A percentile compares a stretch with the other conserved stretches of the same genome.
These are phyloP conservation scores for Rhodomyrtus tomentosa DNA, from an alignment of 345 rosid species.

Conservation along the genomic window DNA sequence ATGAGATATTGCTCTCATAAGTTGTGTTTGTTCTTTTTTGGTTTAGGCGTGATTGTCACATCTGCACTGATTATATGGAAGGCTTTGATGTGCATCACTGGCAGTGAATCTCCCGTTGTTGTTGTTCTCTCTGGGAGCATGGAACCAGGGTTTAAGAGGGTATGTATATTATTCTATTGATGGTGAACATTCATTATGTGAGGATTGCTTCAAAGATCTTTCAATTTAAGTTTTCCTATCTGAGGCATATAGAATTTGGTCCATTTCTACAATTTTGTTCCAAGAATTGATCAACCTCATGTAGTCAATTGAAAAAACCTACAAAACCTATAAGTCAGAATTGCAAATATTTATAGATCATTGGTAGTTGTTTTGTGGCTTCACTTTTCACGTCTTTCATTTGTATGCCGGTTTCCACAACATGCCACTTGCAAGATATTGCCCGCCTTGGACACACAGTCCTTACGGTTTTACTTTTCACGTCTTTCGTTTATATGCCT, in stretches of 20 bases:
- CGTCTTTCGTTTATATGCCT: no score
- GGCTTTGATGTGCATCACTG: conserved; percentile 87
- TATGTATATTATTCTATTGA: neutral
- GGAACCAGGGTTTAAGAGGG: conserved; percentile 99
- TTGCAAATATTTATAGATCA: neutral
- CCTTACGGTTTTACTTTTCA: no score
- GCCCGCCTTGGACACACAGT: no score
- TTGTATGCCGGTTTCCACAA: neutral
- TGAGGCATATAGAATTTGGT: neutral
- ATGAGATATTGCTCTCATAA: neutral
- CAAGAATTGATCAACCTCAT: neutral
- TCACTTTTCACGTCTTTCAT: neutral
- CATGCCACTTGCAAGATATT: no score
- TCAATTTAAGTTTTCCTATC: neutral
- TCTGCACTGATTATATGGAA: conserved; percentile 97
- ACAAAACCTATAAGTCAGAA: neutral
- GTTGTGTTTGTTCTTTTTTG: neutral
- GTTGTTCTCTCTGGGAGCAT: conserved; percentile 97
- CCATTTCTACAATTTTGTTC: neutral
- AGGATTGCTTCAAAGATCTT: neutral
- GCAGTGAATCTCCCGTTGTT: conserved; percentile 98
- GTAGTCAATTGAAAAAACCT: neutral
- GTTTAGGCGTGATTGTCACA: conserved; percentile 85
- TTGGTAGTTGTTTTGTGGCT: neutral
- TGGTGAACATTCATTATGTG: neutral